These are phyloP conservation scores for Epichloe sylvatica DNA, from an alignment of 2,329 filamentous ascomycete species.

Conservation along the genomic window DNA sequence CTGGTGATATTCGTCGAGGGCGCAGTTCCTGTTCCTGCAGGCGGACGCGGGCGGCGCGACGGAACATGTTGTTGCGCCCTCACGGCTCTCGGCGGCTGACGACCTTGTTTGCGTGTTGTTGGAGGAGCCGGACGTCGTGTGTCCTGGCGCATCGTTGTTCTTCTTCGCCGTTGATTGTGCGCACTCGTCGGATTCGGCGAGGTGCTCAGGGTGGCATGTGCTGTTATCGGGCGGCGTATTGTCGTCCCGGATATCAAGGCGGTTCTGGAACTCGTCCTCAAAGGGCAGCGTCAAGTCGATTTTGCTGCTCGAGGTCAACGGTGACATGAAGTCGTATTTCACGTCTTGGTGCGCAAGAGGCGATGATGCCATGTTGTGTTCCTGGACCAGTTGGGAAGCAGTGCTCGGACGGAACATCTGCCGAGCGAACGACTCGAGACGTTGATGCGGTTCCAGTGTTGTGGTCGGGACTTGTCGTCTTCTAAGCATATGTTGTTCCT, in stretches of 20 bases:
- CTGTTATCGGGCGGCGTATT: not conserved
- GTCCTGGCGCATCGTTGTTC: not conserved
- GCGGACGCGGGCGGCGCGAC: not conserved
- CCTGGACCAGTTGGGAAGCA: not conserved
- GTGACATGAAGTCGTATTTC: slow-evolving; percentile 1
- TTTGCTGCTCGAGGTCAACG: not conserved
- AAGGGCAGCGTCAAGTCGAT: slow-evolving; percentile 3
- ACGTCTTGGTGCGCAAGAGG: not conserved
- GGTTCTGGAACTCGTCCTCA: slow-evolving; percentile 1
- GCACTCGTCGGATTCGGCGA: not conserved
- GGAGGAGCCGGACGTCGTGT: not conserved
- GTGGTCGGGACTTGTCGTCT: not conserved
- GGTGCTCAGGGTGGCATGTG: no score
- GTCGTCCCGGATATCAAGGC: not conserved
- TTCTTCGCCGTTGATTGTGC: not conserved
- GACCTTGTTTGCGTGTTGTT: not conserved
- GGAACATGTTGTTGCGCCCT: not conserved
- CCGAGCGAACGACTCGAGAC: no score
- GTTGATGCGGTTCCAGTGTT: not conserved
- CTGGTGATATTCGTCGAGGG: slow-evolving; percentile 3
- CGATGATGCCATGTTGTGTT: not conserved
- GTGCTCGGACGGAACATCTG: not conserved
- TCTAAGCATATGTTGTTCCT: not conserved
- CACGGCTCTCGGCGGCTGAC: not conserved
- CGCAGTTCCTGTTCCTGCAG: no score